Conservation (phyloP, 2,329 filamentous ascomycete genomes). For the Colletotrichum sp. region DNA sequence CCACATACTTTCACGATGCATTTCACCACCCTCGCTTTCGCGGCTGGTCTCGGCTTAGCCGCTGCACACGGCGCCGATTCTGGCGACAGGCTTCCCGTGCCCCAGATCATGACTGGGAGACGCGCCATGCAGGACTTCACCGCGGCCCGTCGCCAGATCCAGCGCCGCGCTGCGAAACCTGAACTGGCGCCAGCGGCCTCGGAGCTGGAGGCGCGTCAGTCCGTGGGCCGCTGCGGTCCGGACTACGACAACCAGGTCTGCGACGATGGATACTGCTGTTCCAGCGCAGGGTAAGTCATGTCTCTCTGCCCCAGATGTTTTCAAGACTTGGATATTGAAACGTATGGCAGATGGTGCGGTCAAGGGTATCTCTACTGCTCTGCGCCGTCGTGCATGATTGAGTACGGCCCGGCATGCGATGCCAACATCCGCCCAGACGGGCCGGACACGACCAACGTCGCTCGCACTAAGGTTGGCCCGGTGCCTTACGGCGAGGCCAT, state of each 20-base stretch:
- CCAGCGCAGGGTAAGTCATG: constrained; percentile 41
- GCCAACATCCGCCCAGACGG: constrained; percentile 59
- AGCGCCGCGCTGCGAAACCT: constrained; percentile 2
- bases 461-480: constrained; percentile 56
- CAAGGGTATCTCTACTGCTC: constrained; percentile 60
- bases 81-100: not conserved
- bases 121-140: constrained; percentile 9
- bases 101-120: constrained; percentile 15
- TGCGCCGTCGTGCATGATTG: constrained; percentile 65
- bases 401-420: constrained; percentile 66
- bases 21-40: not conserved
- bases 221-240: constrained; percentile 52
- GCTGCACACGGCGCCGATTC: constrained; percentile 11
- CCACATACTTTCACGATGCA: not conserved
- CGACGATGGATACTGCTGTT: constrained; percentile 42
- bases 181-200: constrained; percentile 1
- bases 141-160: not conserved
- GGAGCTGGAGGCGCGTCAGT: constrained; percentile 32
- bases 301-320: not conserved
- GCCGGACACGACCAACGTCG: constrained; percentile 56
- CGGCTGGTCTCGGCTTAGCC: constrained; percentile 6
- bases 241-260: constrained; percentile 37
- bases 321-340: not conserved
- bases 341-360: constrained; percentile 56
- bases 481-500: constrained; percentile 63